Base-by-base conservation (phyloP, 2,329 filamentous ascomycete species). In the Pseudogymnoascus verrucosus region DNA sequence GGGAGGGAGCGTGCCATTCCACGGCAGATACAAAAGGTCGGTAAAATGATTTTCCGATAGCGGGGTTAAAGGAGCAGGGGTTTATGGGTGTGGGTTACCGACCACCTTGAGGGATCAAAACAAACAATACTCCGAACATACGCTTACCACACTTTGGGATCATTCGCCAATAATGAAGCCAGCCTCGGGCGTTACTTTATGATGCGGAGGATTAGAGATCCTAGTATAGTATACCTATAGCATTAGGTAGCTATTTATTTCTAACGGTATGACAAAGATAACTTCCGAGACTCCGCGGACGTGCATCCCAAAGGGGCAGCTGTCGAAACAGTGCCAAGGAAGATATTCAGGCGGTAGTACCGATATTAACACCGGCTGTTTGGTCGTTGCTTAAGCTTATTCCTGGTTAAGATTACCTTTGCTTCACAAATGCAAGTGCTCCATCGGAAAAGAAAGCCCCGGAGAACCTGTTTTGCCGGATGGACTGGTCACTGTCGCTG, bases 361-460 rank as follows among this genome's bases (percentile, higher is more conserved):
- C 47, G n/a, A 54, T 31, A 54, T 54, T 31, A 54, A 54, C 47
- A 54, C 51, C 28, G 51, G 51, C 28, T 57, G 28, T 57, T 57
- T 57, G 51, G 28, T 57, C 8, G 28, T 31, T 34, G 51, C 51
- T 57, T 57, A 57, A 57, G 51, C 51, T 57, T 57, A 57, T 57
- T 57, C 8, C 28, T 57, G 51, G 28, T 10, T 34, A 19, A 34
- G 26, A 57, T 57, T 51, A 28, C 51, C 28, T 10, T 57, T 57
- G n/a, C 51, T 57, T 34, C 28, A 57, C 26, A 34, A 57, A 57
- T 34, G 3, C 51, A 34, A 16, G 37, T 7, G 21, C 39, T 21
- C 39, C 39, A 19, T 57, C 51, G 51, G 51, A 19, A 8, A 57
- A 57, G 8, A 34, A 8, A 31, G 8, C 28, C 19, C 19, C 51